These are phyloP conservation scores for Grosmannia huntii DNA, from an alignment of 2,329 filamentous ascomycete species.

Conservation along the genomic window DNA sequence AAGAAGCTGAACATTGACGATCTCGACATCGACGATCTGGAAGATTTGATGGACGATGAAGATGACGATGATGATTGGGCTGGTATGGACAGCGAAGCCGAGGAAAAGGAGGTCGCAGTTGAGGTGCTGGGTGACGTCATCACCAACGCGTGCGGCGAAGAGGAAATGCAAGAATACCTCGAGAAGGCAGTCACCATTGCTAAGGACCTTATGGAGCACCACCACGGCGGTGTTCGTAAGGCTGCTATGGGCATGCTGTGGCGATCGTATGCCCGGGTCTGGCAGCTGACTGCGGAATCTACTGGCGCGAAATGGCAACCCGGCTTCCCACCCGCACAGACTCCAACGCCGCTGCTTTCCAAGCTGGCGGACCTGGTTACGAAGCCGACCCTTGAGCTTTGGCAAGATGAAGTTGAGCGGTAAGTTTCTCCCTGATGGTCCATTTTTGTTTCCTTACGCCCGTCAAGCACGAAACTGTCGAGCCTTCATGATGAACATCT, in stretches of 20 bases:
- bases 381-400: conserved; percentile 70
- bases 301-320: conserved; percentile 74
- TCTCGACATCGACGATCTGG: conserved; percentile 36
- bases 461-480: neutral
- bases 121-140: conserved; percentile 92
- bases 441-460: conserved; percentile 28
- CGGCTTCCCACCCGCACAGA: conserved; percentile 69
- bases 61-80: conserved; percentile 67
- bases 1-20: conserved; percentile 75
- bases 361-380: conserved; percentile 80
- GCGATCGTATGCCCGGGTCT: conserved; percentile 86
- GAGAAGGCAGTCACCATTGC: conserved; percentile 78
- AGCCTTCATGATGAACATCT: conserved; percentile 63
- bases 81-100: conserved; percentile 66
- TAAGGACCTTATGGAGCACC: conserved; percentile 71
- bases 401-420: conserved; percentile 87
- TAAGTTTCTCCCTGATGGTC: conserved; percentile 59
- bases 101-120: conserved; percentile 95
- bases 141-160: conserved; percentile 68
- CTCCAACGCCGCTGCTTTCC: conserved; percentile 65
- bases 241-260: conserved; percentile 83
- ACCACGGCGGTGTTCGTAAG: conserved; percentile 88
- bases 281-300: conserved; percentile 71
- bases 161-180: conserved; percentile 64
- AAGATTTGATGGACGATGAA: conserved; percentile 46